phyloP scores from a whole-genome alignment of 1,139 yeast species.

The Sugiyamaella pinicola region DNA sequence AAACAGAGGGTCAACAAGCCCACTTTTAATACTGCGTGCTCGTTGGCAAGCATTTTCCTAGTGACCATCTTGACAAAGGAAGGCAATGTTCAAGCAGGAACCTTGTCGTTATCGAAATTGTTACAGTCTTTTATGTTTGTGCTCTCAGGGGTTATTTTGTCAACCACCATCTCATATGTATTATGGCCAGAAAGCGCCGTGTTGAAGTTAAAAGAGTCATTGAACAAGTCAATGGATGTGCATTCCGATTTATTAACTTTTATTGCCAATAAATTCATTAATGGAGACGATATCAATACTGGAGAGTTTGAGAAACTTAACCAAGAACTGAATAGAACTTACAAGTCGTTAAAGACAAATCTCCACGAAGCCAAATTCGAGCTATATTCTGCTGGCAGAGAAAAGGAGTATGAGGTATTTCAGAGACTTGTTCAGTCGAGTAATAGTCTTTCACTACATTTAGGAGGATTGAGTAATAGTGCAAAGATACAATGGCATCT shows the following conservation, averaged over 20 bases:
- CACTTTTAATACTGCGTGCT: slow-evolving; percentile 79
- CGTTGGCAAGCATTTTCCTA: slow-evolving; percentile 71
- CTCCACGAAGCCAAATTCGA: slow-evolving; percentile 69
- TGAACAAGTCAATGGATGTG: slow-evolving; percentile 57
- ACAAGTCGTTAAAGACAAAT: slow-evolving; percentile 47
- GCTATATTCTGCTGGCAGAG: slow-evolving; percentile 56
- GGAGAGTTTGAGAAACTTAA: slow-evolving; percentile 46
- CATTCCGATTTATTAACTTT: slow-evolving; percentile 57
- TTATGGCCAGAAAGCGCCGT: slow-evolving; percentile 69
- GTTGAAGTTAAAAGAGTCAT: slow-evolving; percentile 47
- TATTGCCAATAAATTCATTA: slow-evolving; percentile 57
- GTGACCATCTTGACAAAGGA: slow-evolving; percentile 77
- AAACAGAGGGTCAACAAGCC: slow-evolving; percentile 69
- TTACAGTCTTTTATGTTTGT: slow-evolving; percentile 62
- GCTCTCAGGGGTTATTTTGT: slow-evolving; percentile 59
- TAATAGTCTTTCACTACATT: slow-evolving; percentile 55
- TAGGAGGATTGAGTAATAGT: slow-evolving; percentile 70
- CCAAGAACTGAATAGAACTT: slow-evolving; percentile 47
- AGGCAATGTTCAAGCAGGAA: slow-evolving; percentile 65
- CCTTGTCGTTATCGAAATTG: slow-evolving; percentile 60
- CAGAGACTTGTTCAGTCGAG: slow-evolving; percentile 55
- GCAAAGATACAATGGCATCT: slow-evolving; percentile 66
- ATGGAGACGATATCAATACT: slow-evolving; percentile 51
- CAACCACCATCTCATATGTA: slow-evolving; percentile 59
- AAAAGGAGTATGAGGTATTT: slow-evolving; percentile 53